Evolutionary conservation across 192 early-diverging fungal species (phyloP), one percentile per base, ranked within the genome.

Genomic region (Backusella macrospora): DNA sequence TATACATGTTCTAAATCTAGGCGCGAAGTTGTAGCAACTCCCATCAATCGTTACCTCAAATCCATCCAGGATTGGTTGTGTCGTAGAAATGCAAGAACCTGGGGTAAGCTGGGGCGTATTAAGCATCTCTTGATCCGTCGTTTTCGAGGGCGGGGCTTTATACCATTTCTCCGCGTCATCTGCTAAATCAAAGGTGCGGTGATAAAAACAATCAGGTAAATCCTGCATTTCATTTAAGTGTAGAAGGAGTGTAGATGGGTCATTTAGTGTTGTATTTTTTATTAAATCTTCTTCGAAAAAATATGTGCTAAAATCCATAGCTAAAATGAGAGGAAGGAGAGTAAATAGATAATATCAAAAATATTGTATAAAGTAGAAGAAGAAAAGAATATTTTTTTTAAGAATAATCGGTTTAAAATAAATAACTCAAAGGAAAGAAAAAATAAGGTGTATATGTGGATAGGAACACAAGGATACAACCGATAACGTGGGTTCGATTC

Each of bases 261-360:
- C 21, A 59, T 59, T 59, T 23, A 26, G 3, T 59, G 21, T 59
- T 59, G 21, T 59, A 59, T 26, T 26, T 8, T 59, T 59, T 26
- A 59, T 23, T 59, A 21, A 26, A 23, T 59, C 21, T 59, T 59
- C 52, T 23, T 26, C 23, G 26, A 59, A 21, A 59, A 59, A 59
- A 59, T 59, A 59, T 23, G 52, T 13, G 12, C 52, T 59, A 59
- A 26, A 5, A 59, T 59, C 18, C 21, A 59, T 59, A 59, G 23
- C 52, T 59, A 26, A 55, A 59, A 59, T 59, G 52, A 59, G 26
- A 59, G 52, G 52, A 59, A 59, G 52, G 52, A 59, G 45, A 14
- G 10, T 13, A 9, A 18, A 3, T 59, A 8, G 52, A 26, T 26
- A 13, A 13, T 9, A 59, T 59, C 6, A 26, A 59, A 59, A 59